A percentile compares a stretch with the other conserved stretches of the same genome.
These are phyloP conservation scores for Tulasnella sp. DNA, from an alignment of 768 basidiomycete genomes.

Conservation along the genomic window DNA sequence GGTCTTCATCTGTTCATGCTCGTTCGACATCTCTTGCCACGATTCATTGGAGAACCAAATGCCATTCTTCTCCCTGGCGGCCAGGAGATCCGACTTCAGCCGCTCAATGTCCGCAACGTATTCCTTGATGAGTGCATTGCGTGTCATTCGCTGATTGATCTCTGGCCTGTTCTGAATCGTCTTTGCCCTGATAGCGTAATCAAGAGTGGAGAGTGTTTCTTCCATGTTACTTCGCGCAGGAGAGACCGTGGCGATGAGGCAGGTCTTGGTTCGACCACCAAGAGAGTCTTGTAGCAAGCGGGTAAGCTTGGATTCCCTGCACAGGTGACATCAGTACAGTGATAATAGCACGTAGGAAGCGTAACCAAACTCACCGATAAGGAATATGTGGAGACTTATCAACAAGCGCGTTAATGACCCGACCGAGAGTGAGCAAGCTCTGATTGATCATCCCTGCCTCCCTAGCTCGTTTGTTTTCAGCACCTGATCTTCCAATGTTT, in stretches of 20 bases:
- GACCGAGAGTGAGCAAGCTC: constrained; percentile 86
- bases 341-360: constrained; percentile 10
- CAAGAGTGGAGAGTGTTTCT: constrained; percentile 92
- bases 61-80: constrained; percentile 91
- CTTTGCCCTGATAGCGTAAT: constrained; percentile 91
- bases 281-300: constrained; percentile 97
- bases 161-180: constrained; percentile 93
- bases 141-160: constrained; percentile 86
- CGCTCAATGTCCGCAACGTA: constrained; percentile 89
- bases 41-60: constrained; percentile 86
- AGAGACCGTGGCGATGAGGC: constrained; percentile 92
- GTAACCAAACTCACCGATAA: constrained; percentile 50
- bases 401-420: constrained; percentile 93
- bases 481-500: constrained; percentile 91
- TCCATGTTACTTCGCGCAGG: constrained; percentile 90
- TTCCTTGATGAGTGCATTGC: constrained; percentile 83
- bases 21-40: constrained; percentile 68
- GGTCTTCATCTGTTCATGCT: constrained; percentile 63
- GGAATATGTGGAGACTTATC: constrained; percentile 87
- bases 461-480: constrained; percentile 84
- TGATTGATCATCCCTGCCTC: constrained; percentile 99
- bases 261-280: constrained; percentile 93
- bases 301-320: constrained; percentile 91
- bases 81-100: constrained; percentile 77
- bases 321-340: neutral